Evolutionary conservation across 352 stramenopile genomes (phyloP).

Genomic region (Pythium dissimile): DNA sequence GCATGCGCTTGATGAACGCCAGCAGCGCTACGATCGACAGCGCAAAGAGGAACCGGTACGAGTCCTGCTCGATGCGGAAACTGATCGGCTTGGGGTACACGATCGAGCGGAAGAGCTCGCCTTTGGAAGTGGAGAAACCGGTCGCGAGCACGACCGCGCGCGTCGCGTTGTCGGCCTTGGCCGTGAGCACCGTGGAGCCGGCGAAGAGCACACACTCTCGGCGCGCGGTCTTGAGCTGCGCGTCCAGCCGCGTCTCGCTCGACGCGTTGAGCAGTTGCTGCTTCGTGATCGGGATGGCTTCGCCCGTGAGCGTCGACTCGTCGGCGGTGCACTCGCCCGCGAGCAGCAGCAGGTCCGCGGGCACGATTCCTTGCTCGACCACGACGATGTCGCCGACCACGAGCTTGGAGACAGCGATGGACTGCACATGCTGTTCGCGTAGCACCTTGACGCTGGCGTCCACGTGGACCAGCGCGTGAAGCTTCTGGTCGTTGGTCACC

Average conservation of each 20-base stretch:
- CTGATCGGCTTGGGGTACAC: slow-evolving; percentile 25
- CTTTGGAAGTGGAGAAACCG: slow-evolving; percentile 33
- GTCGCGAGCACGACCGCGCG: slow-evolving; percentile 28
- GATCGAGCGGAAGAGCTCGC: slow-evolving; percentile 35
- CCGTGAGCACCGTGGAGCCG: slow-evolving; percentile 37
- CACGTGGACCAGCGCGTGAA: slow-evolving; percentile 53
- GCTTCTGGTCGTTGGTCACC: slow-evolving; percentile 55
- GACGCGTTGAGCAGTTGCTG: slow-evolving; percentile 22
- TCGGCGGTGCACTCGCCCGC: slow-evolving; percentile 65
- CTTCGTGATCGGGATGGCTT: slow-evolving; percentile 80
- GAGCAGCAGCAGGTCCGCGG: slow-evolving; percentile 60
- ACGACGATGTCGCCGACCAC: slow-evolving; percentile 71
- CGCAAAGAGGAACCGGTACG: slow-evolving; percentile 31
- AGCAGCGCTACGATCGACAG: slow-evolving; percentile 27
- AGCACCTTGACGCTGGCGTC: slow-evolving; percentile 58
- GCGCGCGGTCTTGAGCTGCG: slow-evolving; percentile 35
- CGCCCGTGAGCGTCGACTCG: slow-evolving; percentile 74
- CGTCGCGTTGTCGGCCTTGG: slow-evolving; percentile 18
- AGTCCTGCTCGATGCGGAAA: slow-evolving; percentile 31
- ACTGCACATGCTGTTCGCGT: slow-evolving; percentile 44
- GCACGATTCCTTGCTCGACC: slow-evolving; percentile 57
- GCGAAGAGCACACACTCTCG: slow-evolving; percentile 58
- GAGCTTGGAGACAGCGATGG: slow-evolving; percentile 39
- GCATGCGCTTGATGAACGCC: slow-evolving; percentile 32
- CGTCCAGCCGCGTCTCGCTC: slow-evolving; percentile 25